Evolutionary conservation across 2,329 filamentous ascomycete genomes (phyloP), one percentile per base, ranked within the genome.

Genomic region (Ascocoryne sarcoides): DNA sequence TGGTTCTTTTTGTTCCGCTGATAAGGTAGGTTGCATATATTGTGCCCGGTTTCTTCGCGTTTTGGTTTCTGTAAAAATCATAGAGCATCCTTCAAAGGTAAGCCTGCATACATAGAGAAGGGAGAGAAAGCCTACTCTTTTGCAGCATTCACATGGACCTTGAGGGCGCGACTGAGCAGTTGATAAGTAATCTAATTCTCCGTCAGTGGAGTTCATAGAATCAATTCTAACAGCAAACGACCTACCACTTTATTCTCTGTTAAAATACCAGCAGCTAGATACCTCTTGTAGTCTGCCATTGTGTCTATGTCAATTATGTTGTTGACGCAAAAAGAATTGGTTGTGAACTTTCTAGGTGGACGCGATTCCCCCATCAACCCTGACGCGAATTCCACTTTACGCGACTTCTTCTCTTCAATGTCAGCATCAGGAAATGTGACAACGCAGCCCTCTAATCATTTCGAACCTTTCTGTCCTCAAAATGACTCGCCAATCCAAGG

Each of bases 21-120:
- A 98, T 60, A 36, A 95, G 68, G 63, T 95, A 98, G n/a, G 88
- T 95, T 32, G 90, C 92, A 64, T 93, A 77, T n/a, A 95, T 69
- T 18, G 78, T 81, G 16, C 77, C 74, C 0, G 83, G 71, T 45
- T 79, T 82, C 61, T 82, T 85, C 40, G 68, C 70, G 61, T 88
- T 94, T 59, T 94, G 84, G 42, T 71, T 75, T 47, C 73, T 70
- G 60, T 95, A 77, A 52, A 94, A 96, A 21, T 94, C 84, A 62
- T 77, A 93, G 12, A 89, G 76, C 75, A 92, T 93, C 61, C 82
- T 94, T 14, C n/a, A 48, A 43, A 17, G 19, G 39, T 46, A 30
- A 55, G 28, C 14, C 32, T 21, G 19, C 26, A 30, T 29, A 5
- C 1, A 10, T 17, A 15, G 28, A 10, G 23, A 5, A 10, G 16